Percentiles rank a stretch among this genome's conserved stretches.
Evolutionary conservation across 495 filamentous ascomycete species (phyloP).

Genomic region (Podospora fimiseda): DNA sequence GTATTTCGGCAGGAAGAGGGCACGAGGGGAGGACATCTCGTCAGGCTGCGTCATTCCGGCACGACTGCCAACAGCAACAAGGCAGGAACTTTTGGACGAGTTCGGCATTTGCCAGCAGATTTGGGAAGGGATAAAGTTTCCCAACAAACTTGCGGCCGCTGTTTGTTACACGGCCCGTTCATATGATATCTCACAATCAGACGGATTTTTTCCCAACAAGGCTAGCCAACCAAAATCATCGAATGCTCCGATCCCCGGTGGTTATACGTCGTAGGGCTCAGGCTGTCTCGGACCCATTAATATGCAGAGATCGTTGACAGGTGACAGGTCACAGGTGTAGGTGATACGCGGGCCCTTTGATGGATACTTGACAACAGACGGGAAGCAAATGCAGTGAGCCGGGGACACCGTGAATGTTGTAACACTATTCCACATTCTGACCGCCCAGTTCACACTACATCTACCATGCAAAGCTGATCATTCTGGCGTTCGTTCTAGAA

Average conservation of each 20-base stretch:
- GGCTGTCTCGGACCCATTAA: background rate
- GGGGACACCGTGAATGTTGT: conserved; percentile 4
- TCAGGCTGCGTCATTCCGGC: background rate
- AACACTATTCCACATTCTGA: conserved; percentile 8
- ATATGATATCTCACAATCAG: too few relatives aligned
- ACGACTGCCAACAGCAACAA: background rate
- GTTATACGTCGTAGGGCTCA: background rate
- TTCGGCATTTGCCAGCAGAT: too few relatives aligned
- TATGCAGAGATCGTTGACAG: background rate
- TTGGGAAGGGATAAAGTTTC: background rate
- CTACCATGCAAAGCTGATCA: background rate
- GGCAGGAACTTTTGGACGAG: too few relatives aligned
- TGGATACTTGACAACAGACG: too few relatives aligned
- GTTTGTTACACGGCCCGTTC: background rate
- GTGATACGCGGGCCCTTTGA: background rate
- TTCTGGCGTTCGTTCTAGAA: background rate
- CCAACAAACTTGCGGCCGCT: background rate
- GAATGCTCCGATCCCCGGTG: background rate
- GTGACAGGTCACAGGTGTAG: background rate
- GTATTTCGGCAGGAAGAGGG: background rate
- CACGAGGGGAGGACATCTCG: background rate
- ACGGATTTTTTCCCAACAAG: too few relatives aligned
- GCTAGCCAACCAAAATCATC: background rate
- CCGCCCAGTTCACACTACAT: conserved; percentile 1
- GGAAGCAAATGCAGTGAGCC: background rate